A percentile compares a stretch with the other conserved stretches of the same genome.
phyloP scores from a whole-genome alignment of 441 rosid species.

The Omphalea diandra region DNA sequence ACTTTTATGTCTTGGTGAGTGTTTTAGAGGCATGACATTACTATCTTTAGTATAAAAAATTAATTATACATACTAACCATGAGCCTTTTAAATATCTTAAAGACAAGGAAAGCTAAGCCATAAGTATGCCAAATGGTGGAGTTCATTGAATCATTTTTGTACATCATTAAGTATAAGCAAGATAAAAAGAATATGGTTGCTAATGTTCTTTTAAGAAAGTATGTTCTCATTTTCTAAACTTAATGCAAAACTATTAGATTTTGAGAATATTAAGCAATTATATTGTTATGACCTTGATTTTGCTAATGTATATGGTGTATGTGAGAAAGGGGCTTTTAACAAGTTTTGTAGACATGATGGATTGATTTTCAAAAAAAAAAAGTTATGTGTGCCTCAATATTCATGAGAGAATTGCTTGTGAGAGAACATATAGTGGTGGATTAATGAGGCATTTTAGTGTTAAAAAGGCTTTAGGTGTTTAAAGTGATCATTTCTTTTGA shows the following conservation, averaged over 20 bases:
- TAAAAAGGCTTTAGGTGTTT: background rate
- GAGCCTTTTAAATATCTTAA: conserved; percentile 3
- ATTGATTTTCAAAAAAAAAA: conserved; percentile 8
- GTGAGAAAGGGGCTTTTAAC: background rate
- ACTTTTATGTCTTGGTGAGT: background rate
- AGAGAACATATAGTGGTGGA: background rate
- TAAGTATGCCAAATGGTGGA: background rate
- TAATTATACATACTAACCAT: background rate
- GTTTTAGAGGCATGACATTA: background rate
- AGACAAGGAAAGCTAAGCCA: background rate
- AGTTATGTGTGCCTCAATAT: conserved; percentile 3
- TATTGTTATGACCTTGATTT: background rate
- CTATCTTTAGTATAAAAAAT: background rate
- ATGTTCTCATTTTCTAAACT: background rate
- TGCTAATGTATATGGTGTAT: background rate
- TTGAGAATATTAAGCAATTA: conserved; percentile 4
- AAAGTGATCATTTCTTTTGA: background rate
- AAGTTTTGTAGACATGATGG: conserved; percentile 18
- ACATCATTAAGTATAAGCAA: conserved; percentile 10
- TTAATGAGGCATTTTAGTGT: conserved; percentile 8
- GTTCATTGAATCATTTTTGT: conserved; percentile 7
- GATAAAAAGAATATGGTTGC: conserved; percentile 2
- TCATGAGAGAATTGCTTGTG: conserved; percentile 1
- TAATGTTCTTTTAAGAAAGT: conserved; percentile 1
- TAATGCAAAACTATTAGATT: background rate